Base-by-base conservation (phyloP, 495 filamentous ascomycete species). In the Annulohypoxylon maeteangense region DNA sequence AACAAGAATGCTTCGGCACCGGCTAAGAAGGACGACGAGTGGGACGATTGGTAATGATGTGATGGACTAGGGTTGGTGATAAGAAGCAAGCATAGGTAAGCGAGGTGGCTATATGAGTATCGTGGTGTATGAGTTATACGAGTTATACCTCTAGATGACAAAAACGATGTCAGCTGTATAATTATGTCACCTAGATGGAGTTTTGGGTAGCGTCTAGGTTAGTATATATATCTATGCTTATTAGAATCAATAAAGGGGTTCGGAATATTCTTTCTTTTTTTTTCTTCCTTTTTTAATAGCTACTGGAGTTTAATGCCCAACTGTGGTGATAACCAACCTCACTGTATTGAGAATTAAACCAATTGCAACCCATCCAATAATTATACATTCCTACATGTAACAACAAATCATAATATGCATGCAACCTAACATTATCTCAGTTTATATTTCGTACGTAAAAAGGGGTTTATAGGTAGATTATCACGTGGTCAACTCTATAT, bases 1-100 rank as follows among this genome's bases (percentile, higher is more conserved):
- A 81, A 74, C 50, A 78, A 79, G 74, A 67, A 74, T 53, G 59
- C 70, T 56, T 60, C 81, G 62, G 70, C 76, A 62, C 75, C 67
- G 12, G 75, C 78, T n/a, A 83, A 77, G 48, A 84, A 87, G 74
- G 87, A 89, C 45, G 84, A 80, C 23, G 84, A 88, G 34, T 91
- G 88, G 89, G 88, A 91, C 74, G 87, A 90, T 75, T 90, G 88
- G 88, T 91, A 78, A 78, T 59, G 44, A 7, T 20, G n/a, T 1
- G 22, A 48, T 12, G 27, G 31, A 45, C 34, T 36, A 47, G 29
- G 7, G 27, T 22, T 34, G 36, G 32, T 6, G 67, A 44, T 31
- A 20, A 18, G 31, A 42, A 63, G 22, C 7, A 53, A 36, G 36
- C 36, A 40, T 11, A 29, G 38, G n/a, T 38, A 16, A 50, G 23